Evolutionary conservation across 495 filamentous ascomycete genomes (phyloP).

Genomic region (Parathielavia hyrcaniae): DNA sequence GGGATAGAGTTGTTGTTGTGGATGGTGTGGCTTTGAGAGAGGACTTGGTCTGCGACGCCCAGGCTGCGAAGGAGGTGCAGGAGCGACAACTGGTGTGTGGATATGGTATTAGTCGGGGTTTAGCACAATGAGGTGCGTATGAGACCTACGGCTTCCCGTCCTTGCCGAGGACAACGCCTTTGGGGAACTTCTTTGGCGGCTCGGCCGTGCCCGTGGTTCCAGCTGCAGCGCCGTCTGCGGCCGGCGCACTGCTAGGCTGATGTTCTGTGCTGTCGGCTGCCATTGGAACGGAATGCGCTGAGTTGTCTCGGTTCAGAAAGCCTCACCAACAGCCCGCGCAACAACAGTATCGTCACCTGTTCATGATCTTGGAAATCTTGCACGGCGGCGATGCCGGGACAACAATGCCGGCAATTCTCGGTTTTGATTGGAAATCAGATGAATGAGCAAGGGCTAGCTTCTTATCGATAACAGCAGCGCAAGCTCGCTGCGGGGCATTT

Average conservation of each 20-base stretch:
- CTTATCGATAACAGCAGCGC: slow-evolving; percentile 10
- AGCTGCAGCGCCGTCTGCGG: neutral
- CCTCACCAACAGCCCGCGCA: neutral
- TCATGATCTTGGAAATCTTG: neutral
- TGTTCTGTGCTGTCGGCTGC: slow-evolving; percentile 32
- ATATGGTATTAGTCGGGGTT: neutral
- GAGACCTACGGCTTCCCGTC: slow-evolving; percentile 91
- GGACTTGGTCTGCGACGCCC: slow-evolving; percentile 57
- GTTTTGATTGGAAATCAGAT: slow-evolving; percentile 7
- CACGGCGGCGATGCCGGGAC: neutral
- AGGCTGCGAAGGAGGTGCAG: slow-evolving; percentile 69
- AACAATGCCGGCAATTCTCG: neutral
- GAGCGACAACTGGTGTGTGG: slow-evolving; percentile 68
- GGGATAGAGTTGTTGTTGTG: slow-evolving; percentile 26
- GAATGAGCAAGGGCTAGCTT: neutral
- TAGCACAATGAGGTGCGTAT: neutral
- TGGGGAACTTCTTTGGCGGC: slow-evolving; percentile 49
- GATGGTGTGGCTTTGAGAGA: slow-evolving; percentile 45
- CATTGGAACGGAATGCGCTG: slow-evolving; percentile 22
- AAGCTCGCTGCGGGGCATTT: neutral
- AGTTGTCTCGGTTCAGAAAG: neutral
- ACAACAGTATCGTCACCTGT: neutral
- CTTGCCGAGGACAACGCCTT: slow-evolving; percentile 79
- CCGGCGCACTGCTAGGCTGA: slow-evolving; percentile 11
- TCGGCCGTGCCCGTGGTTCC: slow-evolving; percentile 14